Percentiles rank a stretch among this genome's conserved stretches.
These are phyloP conservation scores for Xylaria arbuscula DNA, from an alignment of 2,329 filamentous ascomycete genomes.

Conservation along the genomic window DNA sequence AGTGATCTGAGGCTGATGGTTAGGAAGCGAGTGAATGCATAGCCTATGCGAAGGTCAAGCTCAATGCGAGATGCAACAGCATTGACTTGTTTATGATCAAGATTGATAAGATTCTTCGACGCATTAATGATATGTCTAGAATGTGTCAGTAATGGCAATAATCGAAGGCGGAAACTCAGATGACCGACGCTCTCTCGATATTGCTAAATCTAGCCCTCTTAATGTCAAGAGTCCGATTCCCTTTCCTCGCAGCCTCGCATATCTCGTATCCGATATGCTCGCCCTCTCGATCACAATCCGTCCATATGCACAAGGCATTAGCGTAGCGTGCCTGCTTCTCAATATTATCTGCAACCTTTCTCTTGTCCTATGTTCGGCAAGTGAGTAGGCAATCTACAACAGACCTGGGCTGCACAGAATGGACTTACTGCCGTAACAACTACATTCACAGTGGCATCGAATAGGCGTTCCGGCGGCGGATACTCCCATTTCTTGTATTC, in stretches of 20 bases:
- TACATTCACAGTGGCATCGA: slow-evolving; percentile 80
- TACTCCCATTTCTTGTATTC: slow-evolving; percentile 83
- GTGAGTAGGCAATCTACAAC: slow-evolving; percentile 22
- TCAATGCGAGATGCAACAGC: slow-evolving; percentile 92
- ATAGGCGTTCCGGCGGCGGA: slow-evolving; percentile 81
- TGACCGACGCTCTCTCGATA: slow-evolving; percentile 82
- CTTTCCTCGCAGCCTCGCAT: slow-evolving; percentile 78
- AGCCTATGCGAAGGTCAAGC: slow-evolving; percentile 90
- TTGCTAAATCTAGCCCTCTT: slow-evolving; percentile 95
- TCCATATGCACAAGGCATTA: slow-evolving; percentile 93
- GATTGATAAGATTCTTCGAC: slow-evolving; percentile 77
- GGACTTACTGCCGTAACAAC: slow-evolving; percentile 71
- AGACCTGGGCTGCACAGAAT: not conserved
- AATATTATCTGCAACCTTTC: slow-evolving; percentile 86
- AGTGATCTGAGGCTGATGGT: slow-evolving; percentile 81
- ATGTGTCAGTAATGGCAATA: slow-evolving; percentile 25
- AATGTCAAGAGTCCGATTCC: slow-evolving; percentile 79
- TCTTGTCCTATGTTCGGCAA: slow-evolving; percentile 71
- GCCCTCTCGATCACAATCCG: slow-evolving; percentile 96
- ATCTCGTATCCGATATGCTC: slow-evolving; percentile 97
- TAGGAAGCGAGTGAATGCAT: slow-evolving; percentile 89
- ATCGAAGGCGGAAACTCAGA: not conserved
- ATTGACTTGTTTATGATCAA: slow-evolving; percentile 88
- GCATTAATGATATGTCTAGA: slow-evolving; percentile 85
- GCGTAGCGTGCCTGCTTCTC: slow-evolving; percentile 77